Base-by-base conservation (phyloP, 2,329 filamentous ascomycete species). In the Raffaelea arxii region DNA sequence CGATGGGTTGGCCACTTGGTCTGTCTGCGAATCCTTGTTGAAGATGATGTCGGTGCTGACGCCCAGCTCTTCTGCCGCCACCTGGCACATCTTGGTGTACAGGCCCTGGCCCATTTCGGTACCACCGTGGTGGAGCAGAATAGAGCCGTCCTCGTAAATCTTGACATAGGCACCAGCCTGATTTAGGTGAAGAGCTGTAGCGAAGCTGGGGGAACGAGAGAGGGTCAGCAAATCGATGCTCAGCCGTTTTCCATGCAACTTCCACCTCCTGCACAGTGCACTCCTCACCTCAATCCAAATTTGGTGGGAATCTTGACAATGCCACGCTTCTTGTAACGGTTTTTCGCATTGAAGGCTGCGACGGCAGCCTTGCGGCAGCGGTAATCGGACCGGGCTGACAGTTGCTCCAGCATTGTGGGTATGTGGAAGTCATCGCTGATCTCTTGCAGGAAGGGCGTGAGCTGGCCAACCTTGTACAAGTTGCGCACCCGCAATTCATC, bases 81-180 rank as follows among this genome's bases (percentile, higher is more conserved):
- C 88, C 76, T 92, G 91, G 38, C 79, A 84, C 81, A 97, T 94
- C 69, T 97, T 97, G 9, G 91, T 97, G 65, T 97, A 86, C 6
- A 97, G 72, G 2, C 91, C 91, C 65, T 97, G 91, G 3, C 91
- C 91, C 91, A 97, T 97, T 65, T 97, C 91, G 0, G 88, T 94
- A 49, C 91, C 91, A 44, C 91, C 91, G 57, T 97, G 91, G 1
- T 91, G 91, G 7, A 97, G 84, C 2, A 97, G 75, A 12, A 97
- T 74, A 3, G 85, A 91, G 0, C 91, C 91, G 55, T 97, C 91
- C 59, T 96, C 91, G 62, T 97, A 97, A 53, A 97, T 90, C 64
- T 97, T 91, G 1, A 97, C 91, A 35, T 97, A 70, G 1, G 91
- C 90, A 45, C 91, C 91, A 6, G 91, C 91, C 62, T 97, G 91